A percentile compares a stretch with the other conserved stretches of the same genome.
Conservation (phyloP, 2,329 filamentous ascomycete species). For the Penicillium sp. region DNA sequence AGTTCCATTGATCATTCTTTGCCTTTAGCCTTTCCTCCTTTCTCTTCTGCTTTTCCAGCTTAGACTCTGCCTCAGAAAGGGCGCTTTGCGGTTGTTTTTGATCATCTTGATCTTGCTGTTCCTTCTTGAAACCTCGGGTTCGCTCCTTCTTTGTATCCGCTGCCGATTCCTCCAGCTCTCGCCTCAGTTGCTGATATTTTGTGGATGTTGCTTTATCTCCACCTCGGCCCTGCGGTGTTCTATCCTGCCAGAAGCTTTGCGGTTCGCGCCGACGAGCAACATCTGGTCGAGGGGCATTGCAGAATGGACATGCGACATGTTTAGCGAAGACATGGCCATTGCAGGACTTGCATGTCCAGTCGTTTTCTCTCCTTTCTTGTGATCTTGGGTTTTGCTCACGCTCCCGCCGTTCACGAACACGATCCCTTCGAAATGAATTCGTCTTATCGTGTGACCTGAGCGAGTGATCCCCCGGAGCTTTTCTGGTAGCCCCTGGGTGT, state of each 20-base stretch:
- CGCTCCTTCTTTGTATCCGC: background rate
- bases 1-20: slow-evolving; percentile 30
- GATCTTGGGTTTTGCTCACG: background rate
- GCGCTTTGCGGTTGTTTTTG: background rate
- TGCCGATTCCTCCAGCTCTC: slow-evolving; percentile 2
- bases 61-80: background rate
- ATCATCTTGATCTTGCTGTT: background rate
- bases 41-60: slow-evolving; percentile 3
- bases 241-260: background rate
- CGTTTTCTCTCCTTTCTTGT: slow-evolving; percentile 1
- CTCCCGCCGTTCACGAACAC: background rate
- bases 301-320: slow-evolving; percentile 19
- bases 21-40: slow-evolving; percentile 3
- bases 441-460: background rate
- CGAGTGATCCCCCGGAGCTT: background rate
- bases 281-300: slow-evolving; percentile 14
- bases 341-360: slow-evolving; percentile 22
- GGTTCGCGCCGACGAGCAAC: background rate
- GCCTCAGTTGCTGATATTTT: slow-evolving; percentile 3
- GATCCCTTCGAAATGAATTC: background rate
- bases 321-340: slow-evolving; percentile 11
- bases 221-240: slow-evolving; percentile 11
- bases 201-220: background rate
- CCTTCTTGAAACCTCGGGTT: slow-evolving; percentile 23
- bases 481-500: background rate